Conservation (phyloP, 2,329 filamentous ascomycete species). For the Phialophora tarda region DNA sequence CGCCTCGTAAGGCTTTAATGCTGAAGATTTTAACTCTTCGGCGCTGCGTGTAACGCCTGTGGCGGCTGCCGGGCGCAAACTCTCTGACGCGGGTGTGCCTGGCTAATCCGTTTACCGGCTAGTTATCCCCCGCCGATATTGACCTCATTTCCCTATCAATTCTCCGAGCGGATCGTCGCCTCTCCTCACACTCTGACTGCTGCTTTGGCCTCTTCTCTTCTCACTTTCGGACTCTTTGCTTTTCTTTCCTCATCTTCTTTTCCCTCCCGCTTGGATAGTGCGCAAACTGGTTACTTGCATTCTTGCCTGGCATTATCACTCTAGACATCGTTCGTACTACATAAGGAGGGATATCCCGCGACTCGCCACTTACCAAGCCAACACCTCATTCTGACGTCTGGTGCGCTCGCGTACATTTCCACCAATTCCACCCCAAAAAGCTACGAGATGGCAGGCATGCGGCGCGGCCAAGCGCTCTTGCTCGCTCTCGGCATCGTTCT, state of each 20-base stretch:
- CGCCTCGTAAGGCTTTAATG: background rate
- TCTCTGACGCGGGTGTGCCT: conserved; percentile 9
- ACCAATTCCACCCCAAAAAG: background rate
- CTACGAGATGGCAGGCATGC: conserved; percentile 25
- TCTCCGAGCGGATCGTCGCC: conserved; percentile 16
- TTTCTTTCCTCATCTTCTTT: background rate
- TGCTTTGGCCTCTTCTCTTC: background rate
- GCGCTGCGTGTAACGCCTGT: background rate
- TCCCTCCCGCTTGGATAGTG: background rate
- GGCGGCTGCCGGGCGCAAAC: background rate
- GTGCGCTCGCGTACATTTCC: background rate
- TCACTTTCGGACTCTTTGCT: background rate
- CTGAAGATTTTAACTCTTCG: background rate
- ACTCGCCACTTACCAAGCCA: background rate
- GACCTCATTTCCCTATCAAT: conserved; percentile 24
- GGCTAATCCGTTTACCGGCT: conserved; percentile 18
- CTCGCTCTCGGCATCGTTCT: conserved; percentile 30
- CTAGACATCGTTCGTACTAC: background rate
- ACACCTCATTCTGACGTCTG: background rate
- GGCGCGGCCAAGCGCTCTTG: conserved; percentile 32
- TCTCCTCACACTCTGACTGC: background rate
- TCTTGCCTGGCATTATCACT: background rate
- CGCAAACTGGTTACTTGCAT: background rate
- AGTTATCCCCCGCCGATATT: conserved; percentile 11
- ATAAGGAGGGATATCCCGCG: background rate